phyloP scores from a whole-genome alignment of 2,329 filamentous ascomycete species.

The Botryotinia globosa region DNA sequence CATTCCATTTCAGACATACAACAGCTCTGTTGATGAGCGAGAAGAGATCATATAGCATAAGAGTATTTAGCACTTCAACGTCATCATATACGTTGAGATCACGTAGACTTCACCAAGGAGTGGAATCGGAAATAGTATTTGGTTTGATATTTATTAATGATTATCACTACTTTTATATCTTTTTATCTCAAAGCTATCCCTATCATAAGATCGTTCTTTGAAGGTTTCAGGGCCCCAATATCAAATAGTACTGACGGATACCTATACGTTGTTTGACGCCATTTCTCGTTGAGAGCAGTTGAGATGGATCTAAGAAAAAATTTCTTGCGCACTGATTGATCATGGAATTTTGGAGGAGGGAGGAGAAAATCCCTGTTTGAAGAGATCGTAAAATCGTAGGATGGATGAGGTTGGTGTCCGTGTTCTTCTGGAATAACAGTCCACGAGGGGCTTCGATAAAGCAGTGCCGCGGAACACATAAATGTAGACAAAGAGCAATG shows the following conservation, averaged over 20 bases:
- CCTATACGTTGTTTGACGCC: neutral
- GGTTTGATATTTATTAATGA: neutral
- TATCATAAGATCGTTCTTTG: no score
- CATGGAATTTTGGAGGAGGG: neutral
- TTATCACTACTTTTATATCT: neutral
- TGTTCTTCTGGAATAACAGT: neutral
- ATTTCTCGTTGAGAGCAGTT: neutral
- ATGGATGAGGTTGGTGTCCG: neutral
- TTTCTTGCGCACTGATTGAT: neutral
- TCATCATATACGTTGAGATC: neutral
- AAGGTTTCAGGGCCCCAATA: no score
- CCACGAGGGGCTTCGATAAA: neutral
- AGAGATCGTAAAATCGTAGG: neutral
- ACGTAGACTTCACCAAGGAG: neutral
- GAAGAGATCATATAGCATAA: neutral
- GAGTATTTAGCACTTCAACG: neutral
- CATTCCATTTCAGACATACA: neutral
- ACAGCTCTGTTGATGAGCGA: neutral
- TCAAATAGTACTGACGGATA: no score
- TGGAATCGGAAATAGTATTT: neutral
- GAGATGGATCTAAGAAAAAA: accelerated
- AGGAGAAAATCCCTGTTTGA: no score
- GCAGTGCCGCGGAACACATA: neutral
- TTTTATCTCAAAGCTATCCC: neutral
- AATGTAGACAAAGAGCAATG: neutral